These are phyloP conservation scores for Lathyrus oleraceus DNA, from an alignment of 306 rosid genomes.

Conservation along the genomic window DNA sequence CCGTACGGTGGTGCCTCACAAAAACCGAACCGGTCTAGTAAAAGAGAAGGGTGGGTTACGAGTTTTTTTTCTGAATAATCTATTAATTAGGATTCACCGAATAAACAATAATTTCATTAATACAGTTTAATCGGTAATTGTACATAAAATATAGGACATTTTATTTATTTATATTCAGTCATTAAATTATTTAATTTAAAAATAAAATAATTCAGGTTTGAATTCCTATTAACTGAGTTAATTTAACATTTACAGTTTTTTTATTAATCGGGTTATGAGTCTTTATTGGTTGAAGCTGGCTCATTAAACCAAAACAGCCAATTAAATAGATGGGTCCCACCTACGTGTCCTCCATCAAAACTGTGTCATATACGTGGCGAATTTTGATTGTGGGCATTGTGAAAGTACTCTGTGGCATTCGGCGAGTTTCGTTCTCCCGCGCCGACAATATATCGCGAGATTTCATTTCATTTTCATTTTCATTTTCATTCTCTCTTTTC, in stretches of 20 bases:
- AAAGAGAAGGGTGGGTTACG: background rate
- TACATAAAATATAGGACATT: too few relatives aligned
- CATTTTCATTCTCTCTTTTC: too few relatives aligned
- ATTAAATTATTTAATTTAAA: too few relatives aligned
- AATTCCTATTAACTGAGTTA: too few relatives aligned
- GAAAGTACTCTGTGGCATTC: slow-evolving; percentile 8
- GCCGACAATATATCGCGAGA: slow-evolving; percentile 85
- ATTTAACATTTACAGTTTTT: too few relatives aligned
- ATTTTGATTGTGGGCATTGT: background rate
- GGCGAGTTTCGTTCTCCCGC: slow-evolving; percentile 33
- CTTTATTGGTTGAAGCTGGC: slow-evolving; percentile 16
- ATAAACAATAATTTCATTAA: too few relatives aligned
- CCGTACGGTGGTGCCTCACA: slow-evolving; percentile 39
- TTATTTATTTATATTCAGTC: too few relatives aligned
- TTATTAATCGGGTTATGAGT: background rate
- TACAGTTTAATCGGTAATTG: too few relatives aligned
- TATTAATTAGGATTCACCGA: too few relatives aligned
- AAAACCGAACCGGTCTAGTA: slow-evolving; percentile 33
- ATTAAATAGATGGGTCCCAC: slow-evolving; percentile 55
- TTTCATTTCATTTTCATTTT: background rate
- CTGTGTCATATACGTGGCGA: slow-evolving; percentile 41
- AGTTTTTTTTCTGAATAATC: too few relatives aligned
- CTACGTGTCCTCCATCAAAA: slow-evolving; percentile 34
- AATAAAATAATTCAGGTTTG: too few relatives aligned
- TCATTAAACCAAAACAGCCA: slow-evolving; percentile 37